Conservation (phyloP, 2,329 filamentous ascomycete genomes). For the Ophiostoma sp. region DNA sequence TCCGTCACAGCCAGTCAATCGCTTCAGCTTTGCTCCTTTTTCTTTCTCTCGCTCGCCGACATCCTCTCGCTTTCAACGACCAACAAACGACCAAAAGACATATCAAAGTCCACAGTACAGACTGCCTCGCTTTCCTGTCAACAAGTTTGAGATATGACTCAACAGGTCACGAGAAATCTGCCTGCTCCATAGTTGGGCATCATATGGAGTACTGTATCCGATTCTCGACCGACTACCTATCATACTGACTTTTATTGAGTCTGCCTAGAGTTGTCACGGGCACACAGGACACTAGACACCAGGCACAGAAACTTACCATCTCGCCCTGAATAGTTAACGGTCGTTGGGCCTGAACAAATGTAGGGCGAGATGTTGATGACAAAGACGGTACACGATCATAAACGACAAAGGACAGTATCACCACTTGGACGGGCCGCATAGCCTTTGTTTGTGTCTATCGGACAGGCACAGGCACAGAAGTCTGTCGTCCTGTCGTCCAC, state of each 20-base stretch:
- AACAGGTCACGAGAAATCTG: not conserved
- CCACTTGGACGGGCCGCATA: not conserved
- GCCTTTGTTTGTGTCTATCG: not conserved
- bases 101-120: not conserved
- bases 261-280: constrained; percentile 1
- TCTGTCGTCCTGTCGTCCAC: not conserved
- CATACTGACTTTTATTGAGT: not conserved
- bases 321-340: too few species aligned
- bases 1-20: constrained; percentile 4
- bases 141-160: not conserved
- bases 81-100: not conserved
- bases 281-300: not conserved
- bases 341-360: not conserved
- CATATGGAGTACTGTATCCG: not conserved
- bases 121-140: not conserved
- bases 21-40: not conserved
- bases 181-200: constrained; percentile 13
- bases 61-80: not conserved
- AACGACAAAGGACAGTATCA: not conserved
- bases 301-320: not conserved
- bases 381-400: not conserved
- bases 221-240: not conserved
- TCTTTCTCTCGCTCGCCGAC: not conserved
- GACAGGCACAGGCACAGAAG: not conserved
- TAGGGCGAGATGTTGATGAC: not conserved